Evolutionary conservation across 1,284 basidiomycete genomes (phyloP), one percentile per base, ranked within the genome.

Genomic region (Tylopilus orsonianus): DNA sequence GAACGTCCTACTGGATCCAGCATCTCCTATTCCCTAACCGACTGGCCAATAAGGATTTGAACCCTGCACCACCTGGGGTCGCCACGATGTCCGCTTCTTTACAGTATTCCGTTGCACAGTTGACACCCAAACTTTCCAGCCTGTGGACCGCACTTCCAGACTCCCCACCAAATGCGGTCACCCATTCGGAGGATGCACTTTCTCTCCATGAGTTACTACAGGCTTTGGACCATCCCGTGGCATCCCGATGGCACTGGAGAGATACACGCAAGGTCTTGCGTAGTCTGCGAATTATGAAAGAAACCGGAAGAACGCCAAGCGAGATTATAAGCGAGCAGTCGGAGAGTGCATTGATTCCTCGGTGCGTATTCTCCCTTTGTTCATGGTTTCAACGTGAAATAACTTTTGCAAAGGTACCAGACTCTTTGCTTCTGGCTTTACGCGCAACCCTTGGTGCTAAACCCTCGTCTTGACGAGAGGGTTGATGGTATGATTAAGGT

Each of bases 1-100:
- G 96, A 7, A 99, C 96, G 0, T 86, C 92, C 14, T 99, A 99
- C 67, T 99, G 97, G 83, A 87, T 97, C 18, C 96, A 99, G 65
- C 93, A 99, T 66, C 78, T 96, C 33, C 68, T 90, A 8, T 94
- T 94, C 56, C 86, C 91, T 0, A 80, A 83, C 51, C 80, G 87
- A 29, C 72, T 93, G 18, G 66, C 65, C 8, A 65, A 23, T 27
- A 50, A 63, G n/a, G 47, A 57, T 12, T n/a, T 44, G 35, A 36
- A 23, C 8, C 27, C 47, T 14, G 10, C 37, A 10, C 33, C 46
- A 38, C 26, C 27, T 20, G 46, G 47, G 24, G 24, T 27, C 20
- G 12, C 38, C 27, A 20, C 32, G 14, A 39, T 49, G 53, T 50
- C 59, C 29, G 20, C 53, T 50, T 48, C 56, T 57, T 63, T 81